Evolutionary conservation across 176 grass and related monocot genomes (phyloP).

Genomic region (Oryza nivara): DNA sequence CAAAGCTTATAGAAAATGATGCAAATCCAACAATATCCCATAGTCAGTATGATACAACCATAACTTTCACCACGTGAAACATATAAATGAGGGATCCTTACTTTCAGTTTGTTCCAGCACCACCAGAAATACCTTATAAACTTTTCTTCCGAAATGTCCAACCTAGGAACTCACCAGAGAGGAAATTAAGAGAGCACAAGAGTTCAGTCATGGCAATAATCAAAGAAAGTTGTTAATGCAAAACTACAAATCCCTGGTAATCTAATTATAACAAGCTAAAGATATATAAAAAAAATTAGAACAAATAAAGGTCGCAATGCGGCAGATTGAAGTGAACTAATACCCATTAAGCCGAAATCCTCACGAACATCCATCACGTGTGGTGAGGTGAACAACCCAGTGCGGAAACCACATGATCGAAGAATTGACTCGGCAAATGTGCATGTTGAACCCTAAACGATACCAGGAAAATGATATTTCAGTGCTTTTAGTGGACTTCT

Average conservation of each 20-base stretch:
- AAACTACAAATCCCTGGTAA: constrained; percentile 3
- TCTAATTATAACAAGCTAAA: constrained; percentile 29
- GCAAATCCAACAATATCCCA: constrained; percentile 22
- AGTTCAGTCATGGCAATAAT: background rate
- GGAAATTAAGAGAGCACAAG: constrained; percentile 11
- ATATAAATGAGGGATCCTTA: constrained; percentile 30
- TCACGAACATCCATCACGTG: constrained; percentile 93
- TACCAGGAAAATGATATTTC: constrained; percentile 2
- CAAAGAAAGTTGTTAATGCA: constrained; percentile 8
- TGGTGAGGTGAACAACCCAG: constrained; percentile 86
- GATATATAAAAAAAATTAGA: background rate
- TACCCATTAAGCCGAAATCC: constrained; percentile 88
- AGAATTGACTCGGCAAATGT: constrained; percentile 87
- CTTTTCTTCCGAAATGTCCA: constrained; percentile 89
- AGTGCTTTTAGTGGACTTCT: background rate
- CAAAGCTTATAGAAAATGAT: background rate
- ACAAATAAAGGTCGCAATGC: constrained; percentile 7
- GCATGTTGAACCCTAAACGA: constrained; percentile 79
- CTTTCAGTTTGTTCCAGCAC: constrained; percentile 96
- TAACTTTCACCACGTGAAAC: constrained; percentile 7
- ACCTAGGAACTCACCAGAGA: constrained; percentile 46
- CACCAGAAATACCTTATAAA: constrained; percentile 97
- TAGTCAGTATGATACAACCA: background rate
- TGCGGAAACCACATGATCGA: constrained; percentile 79
- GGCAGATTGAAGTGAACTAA: constrained; percentile 5